A percentile compares a stretch with the other conserved stretches of the same genome.
Conservation (phyloP, 2,329 filamentous ascomycete species). For the Venturiaceae sp. region DNA sequence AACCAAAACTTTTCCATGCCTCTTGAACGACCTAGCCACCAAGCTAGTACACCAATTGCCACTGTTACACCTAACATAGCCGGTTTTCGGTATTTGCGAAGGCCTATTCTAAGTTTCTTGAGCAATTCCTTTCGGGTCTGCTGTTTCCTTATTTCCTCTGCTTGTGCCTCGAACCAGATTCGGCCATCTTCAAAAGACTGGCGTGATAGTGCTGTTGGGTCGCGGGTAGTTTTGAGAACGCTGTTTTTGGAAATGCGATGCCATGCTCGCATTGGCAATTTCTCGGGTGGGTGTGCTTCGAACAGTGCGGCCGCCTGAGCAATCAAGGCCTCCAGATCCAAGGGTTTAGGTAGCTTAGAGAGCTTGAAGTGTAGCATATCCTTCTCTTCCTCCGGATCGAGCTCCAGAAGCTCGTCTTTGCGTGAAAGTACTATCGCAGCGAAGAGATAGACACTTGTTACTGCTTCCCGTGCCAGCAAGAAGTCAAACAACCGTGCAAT, state of each 20-base stretch:
- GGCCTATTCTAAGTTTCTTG: conserved; percentile 23
- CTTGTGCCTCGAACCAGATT: conserved; percentile 56
- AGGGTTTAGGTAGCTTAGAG: conserved; percentile 71
- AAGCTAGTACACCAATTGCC: conserved; percentile 22
- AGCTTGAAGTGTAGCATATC: conserved; percentile 88
- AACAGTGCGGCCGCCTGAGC: conserved; percentile 55
- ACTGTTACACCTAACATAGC: conserved; percentile 46
- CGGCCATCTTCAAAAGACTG: conserved; percentile 39
- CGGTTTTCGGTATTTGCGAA: conserved; percentile 59
- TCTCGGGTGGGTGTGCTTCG: conserved; percentile 58
- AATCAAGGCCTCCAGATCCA: conserved; percentile 74
- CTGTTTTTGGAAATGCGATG: conserved; percentile 61
- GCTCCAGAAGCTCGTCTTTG: conserved; percentile 74
- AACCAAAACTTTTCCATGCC: too few species aligned
- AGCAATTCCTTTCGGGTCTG: conserved; percentile 47
- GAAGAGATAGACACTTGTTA: conserved; percentile 84
- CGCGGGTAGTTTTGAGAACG: conserved; percentile 68
- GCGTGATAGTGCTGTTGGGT: conserved; percentile 26
- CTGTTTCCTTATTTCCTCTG: conserved; percentile 57
- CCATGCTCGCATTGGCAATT: conserved; percentile 57
- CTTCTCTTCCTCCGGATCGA: conserved; percentile 74
- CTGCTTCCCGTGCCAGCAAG: conserved; percentile 76
- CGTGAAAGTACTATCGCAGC: conserved; percentile 73
- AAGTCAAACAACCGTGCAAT: conserved; percentile 92
- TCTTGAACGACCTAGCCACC: conserved; percentile 26